A percentile compares a stretch with the other conserved stretches of the same genome.
phyloP scores from a whole-genome alignment of 1,139 yeast species.

The Yamadazyma spencermartinsiae region DNA sequence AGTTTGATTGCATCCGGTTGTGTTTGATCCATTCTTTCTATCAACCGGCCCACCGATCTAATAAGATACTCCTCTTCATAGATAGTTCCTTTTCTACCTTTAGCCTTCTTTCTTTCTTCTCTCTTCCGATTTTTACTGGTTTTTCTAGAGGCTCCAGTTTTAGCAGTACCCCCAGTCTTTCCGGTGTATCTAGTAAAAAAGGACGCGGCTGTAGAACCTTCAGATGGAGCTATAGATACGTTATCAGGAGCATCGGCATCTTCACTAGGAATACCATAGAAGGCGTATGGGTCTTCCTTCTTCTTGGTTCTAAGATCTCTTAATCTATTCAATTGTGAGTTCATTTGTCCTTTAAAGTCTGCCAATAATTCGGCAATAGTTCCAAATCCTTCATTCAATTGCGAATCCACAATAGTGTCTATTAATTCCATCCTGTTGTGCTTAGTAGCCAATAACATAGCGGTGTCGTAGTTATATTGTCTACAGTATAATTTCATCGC shows the following conservation, averaged over 20 bases:
- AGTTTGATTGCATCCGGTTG: slow-evolving; percentile 71
- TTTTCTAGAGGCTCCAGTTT: slow-evolving; percentile 91
- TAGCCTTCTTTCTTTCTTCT: slow-evolving; percentile 92
- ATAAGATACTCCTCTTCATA: slow-evolving; percentile 96
- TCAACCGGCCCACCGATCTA: slow-evolving; percentile 80
- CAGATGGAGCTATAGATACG: slow-evolving; percentile 93
- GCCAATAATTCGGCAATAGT: slow-evolving; percentile 83
- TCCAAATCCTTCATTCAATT: slow-evolving; percentile 85
- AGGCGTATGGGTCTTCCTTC: slow-evolving; percentile 78
- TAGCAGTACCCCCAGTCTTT: slow-evolving; percentile 92
- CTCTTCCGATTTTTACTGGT: slow-evolving; percentile 91
- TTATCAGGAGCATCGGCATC: slow-evolving; percentile 84
- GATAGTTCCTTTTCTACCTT: slow-evolving; percentile 96
- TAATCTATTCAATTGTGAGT: slow-evolving; percentile 78
- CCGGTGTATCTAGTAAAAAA: slow-evolving; percentile 96
- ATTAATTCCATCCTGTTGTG: slow-evolving; percentile 47
- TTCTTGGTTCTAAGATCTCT: slow-evolving; percentile 85
- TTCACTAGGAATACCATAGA: slow-evolving; percentile 60
- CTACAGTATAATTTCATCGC: slow-evolving; percentile 73
- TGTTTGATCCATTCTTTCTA: slow-evolving; percentile 78
- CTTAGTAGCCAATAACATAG: slow-evolving; percentile 61
- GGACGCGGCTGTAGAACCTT: slow-evolving; percentile 88
- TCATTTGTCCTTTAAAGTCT: slow-evolving; percentile 84
- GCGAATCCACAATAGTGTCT: slow-evolving; percentile 64
- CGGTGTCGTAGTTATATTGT: slow-evolving; percentile 73